phyloP scores from a whole-genome alignment of 768 basidiomycete genomes.

The Boletus edulis region DNA sequence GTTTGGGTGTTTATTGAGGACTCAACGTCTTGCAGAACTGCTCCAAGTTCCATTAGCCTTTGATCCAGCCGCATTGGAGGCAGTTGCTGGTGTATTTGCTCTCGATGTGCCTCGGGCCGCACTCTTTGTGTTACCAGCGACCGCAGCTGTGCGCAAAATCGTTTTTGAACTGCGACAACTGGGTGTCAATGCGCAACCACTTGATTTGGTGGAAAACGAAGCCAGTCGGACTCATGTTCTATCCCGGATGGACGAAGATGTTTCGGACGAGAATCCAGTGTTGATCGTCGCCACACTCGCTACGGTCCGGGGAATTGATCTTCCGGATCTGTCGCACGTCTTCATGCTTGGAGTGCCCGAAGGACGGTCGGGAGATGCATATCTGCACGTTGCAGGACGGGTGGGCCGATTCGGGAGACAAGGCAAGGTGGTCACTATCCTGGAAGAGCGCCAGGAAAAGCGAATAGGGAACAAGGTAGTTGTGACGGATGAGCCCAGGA shows the following conservation, averaged over 20 bases:
- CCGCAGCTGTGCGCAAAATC: constrained; percentile 57
- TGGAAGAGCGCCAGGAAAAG: constrained; percentile 40
- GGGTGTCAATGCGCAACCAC: constrained; percentile 62
- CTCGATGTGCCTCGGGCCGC: constrained; percentile 68
- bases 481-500: constrained; percentile 35
- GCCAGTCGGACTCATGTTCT: constrained; percentile 44
- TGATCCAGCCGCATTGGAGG: constrained; percentile 57
- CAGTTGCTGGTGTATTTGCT: constrained; percentile 68
- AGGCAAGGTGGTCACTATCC: constrained; percentile 65
- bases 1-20: background rate
- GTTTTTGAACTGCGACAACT: constrained; percentile 62
- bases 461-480: constrained; percentile 27
- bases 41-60: constrained; percentile 48
- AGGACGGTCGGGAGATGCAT: constrained; percentile 52
- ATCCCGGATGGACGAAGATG: constrained; percentile 26
- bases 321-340: constrained; percentile 70
- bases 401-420: constrained; percentile 68
- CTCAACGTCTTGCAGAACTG: constrained; percentile 39
- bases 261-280: constrained; percentile 48
- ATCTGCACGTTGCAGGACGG: constrained; percentile 70
- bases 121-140: constrained; percentile 65
- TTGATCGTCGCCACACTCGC: constrained; percentile 69
- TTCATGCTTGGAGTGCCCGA: constrained; percentile 67
- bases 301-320: constrained; percentile 69
- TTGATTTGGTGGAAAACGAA: constrained; percentile 50